These are phyloP conservation scores for Leccinum aurantiacum DNA, from an alignment of 768 basidiomycete species.

Conservation along the genomic window DNA sequence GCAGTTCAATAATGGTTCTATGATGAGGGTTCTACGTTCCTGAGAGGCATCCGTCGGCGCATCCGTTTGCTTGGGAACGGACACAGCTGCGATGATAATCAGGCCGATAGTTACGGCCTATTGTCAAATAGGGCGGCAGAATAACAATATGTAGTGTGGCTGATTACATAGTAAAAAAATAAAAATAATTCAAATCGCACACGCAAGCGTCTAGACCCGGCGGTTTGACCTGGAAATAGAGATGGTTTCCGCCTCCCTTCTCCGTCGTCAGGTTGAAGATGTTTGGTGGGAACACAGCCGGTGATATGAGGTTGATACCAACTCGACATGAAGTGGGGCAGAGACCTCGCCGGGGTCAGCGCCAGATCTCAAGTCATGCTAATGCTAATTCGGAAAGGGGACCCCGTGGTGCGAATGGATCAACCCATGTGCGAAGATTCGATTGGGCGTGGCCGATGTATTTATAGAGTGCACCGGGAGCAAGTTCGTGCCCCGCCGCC, in stretches of 20 bases:
- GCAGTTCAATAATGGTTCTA: not conserved
- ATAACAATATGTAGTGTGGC: not conserved
- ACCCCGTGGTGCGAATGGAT: not conserved
- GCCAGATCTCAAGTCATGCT: not conserved
- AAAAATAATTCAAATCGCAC: not conserved
- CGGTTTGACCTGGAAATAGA: not conserved
- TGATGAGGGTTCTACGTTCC: not conserved
- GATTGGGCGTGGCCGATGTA: not conserved
- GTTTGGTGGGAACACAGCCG: not conserved
- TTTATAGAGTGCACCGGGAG: not conserved
- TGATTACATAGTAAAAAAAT: not conserved
- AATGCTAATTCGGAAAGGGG: not conserved
- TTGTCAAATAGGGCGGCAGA: not conserved
- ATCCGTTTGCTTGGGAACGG: slow-evolving; percentile 2
- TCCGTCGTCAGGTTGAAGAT: not conserved
- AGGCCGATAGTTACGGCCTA: not conserved
- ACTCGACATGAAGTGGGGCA: not conserved
- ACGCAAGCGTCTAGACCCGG: not conserved
- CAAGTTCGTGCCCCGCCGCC: not conserved
- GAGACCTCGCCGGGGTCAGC: not conserved
- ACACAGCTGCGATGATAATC: slow-evolving; percentile 3
- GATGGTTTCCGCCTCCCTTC: not conserved
- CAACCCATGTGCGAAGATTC: not conserved
- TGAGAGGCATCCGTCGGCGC: not conserved
- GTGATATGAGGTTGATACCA: not conserved